phyloP scores from a whole-genome alignment of 768 basidiomycete species.

The Serendipita sp. region DNA sequence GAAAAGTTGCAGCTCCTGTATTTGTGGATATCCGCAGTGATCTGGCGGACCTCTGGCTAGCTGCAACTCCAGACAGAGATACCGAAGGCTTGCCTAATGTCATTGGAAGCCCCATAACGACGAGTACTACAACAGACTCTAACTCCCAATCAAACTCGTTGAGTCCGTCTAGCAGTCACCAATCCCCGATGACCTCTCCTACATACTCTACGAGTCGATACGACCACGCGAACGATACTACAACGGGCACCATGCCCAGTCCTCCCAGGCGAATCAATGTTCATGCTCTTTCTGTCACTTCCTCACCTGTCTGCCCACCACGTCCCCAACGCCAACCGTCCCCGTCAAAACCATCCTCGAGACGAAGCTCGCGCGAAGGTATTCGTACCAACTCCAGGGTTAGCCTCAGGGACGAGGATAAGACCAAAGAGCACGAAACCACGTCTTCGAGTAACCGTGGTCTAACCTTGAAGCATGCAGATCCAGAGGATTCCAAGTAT shows the following conservation, averaged over 20 bases:
- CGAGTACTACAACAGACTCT: slow-evolving; percentile 19
- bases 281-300: not conserved
- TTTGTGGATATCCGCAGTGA: slow-evolving; percentile 28
- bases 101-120: slow-evolving; percentile 15
- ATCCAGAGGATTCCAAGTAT: not conserved
- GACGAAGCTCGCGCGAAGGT: not conserved
- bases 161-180: slow-evolving; percentile 35
- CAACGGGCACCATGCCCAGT: not conserved
- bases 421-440: no score
- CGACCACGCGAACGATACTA: not conserved
- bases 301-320: not conserved
- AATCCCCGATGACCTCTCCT: slow-evolving; percentile 32
- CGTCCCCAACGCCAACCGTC: slow-evolving; percentile 1
- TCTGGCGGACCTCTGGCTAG: slow-evolving; percentile 18
- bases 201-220: not conserved
- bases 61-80: slow-evolving; percentile 9
- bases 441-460: no score
- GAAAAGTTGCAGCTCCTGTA: slow-evolving; percentile 48
- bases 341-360: not conserved
- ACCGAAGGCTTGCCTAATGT: slow-evolving; percentile 18
- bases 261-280: not conserved
- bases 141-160: slow-evolving; percentile 17
- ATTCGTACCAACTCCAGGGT: no score
- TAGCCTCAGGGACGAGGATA: no score
- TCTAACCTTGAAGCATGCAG: no score